A percentile compares a stretch with the other conserved stretches of the same genome.
These are phyloP conservation scores for Geotrichum bryndzae DNA, from an alignment of 1,139 yeast genomes.

Conservation along the genomic window DNA sequence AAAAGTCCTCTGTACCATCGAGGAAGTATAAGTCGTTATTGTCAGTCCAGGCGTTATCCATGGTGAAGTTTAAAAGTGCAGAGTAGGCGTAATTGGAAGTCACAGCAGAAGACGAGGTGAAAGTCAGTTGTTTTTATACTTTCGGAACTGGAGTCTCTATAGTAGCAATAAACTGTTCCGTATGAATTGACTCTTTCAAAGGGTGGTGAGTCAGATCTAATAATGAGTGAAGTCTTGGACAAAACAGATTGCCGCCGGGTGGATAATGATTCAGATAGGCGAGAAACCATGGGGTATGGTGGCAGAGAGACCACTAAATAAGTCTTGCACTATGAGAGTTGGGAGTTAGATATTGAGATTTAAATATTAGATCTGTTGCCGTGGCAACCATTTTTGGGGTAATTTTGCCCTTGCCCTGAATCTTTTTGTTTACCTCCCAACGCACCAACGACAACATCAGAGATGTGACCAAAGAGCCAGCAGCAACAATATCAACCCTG, in stretches of 20 bases:
- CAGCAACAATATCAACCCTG: background rate
- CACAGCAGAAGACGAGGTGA: background rate
- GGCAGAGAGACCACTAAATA: background rate
- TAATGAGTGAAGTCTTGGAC: background rate
- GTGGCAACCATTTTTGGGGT: conserved; percentile 3
- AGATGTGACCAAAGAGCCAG: too few species aligned
- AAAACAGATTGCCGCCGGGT: background rate
- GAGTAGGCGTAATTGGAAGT: background rate
- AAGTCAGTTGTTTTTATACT: background rate
- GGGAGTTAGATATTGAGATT: background rate
- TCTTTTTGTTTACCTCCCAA: background rate
- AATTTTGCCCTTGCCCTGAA: conserved; percentile 4
- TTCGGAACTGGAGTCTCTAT: background rate
- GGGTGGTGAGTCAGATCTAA: background rate
- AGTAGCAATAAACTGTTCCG: background rate
- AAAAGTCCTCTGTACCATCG: conserved; percentile 7
- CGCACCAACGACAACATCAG: background rate
- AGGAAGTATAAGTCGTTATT: conserved; percentile 5
- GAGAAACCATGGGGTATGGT: background rate
- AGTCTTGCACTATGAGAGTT: background rate
- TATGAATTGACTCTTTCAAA: background rate
- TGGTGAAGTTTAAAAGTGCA: background rate
- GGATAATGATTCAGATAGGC: background rate
- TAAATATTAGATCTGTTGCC: background rate
- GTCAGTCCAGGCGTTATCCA: conserved; percentile 5